Evolutionary conservation across 192 early-diverging fungal species (phyloP), one percentile per base, ranked within the genome.

Genomic region (Entomortierella parvispora): DNA sequence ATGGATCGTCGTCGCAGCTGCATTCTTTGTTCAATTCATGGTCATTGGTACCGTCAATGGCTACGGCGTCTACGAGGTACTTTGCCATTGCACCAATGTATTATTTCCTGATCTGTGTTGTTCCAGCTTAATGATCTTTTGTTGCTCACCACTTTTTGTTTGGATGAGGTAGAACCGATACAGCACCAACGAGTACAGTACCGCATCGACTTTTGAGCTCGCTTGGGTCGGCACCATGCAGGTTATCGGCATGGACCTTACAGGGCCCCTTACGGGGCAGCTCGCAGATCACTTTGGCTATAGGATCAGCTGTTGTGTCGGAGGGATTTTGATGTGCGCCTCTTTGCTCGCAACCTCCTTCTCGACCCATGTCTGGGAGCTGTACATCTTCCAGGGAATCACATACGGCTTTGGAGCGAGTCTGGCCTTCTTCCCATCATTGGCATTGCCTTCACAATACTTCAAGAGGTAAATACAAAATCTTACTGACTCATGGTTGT

Each of bases 391-490:
- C 17, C 72, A 76, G 33, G 72, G 72, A 32, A 45, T 76, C 32
- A 10, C 53, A 0, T 76, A 76, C 25, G 72, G 76, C 17, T 22
- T 86, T 0, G 87, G 85, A 22, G 81, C 72, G 1, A 65, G 81
- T 25, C 42, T 85, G 11, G 82, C 82, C 11, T 86, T 82, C 60
- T 83, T 85, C 28, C 85, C 87, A 0, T 74, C 82, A 0, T 47
- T 74, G 17, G 81, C 82, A 15, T 72, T 87, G n/a, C 85, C 87
- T n/a, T 81, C 85, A 15, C 87, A 88, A 46, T 88, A 81, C 81
- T 89, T 85, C 48, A 69, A 69, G 40, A 84, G 68, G 63, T 65
- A 69, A 31, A 1, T 23, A 25, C 10, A 18, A 7, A 1, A n/a
- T 55, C 3, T 53, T 53, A 10, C 20, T 48, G 22, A 49, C 31